Evolutionary conservation across 192 early-diverging fungal species (phyloP), one percentile per base, ranked within the genome.

Genomic region (Phycomyces nitens): DNA sequence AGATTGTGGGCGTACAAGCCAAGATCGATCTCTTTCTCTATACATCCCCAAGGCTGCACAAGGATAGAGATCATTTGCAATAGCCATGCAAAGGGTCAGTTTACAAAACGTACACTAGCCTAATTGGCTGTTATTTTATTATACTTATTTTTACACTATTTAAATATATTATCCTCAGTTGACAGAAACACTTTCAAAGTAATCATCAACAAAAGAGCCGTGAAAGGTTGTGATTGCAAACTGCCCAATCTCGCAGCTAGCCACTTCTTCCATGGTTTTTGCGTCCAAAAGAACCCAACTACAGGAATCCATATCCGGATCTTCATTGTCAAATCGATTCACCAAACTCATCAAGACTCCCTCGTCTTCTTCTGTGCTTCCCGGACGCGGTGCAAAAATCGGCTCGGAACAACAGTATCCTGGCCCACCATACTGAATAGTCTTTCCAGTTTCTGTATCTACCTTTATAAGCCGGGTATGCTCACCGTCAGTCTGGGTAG

Each of bases 311-410:
- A 52, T 29, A n/a, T 47, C 44, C 12, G 44, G 18, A 18, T 47
- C 44, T 47, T n/a, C 44, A n/a, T 47, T 47, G 11, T 47, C 44
- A 47, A 47, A 47, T 26, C 62, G 26, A 56, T 69, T 61, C 2
- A 74, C 76, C 53, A 85, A 61, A n/a, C 66, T 76, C 24, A 86
- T 56, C 9, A 86, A 41, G 0, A 82, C 77, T 44, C 82, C 84
- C 49, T 86, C 84, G 49, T 86, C 84, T 61, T 86, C 84, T 5
- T 57, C 56, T 0, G 39, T 66, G 7, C 53, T 67, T 9, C 77
- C 71, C 0, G 84, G 84, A 5, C 64, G 66, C 7, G 77, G 71
- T 12, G 84, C 76, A 75, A 86, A 84, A 18, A 86, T 71, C 0
- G 84, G 82, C 29, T 86, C 84, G 14, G 62, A 63, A 39, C 62